Percentiles rank a stretch among this genome's conserved stretches.
These are phyloP conservation scores for Kluyveromyces wickerhamii DNA, from an alignment of 805 yeast species.

Conservation along the genomic window DNA sequence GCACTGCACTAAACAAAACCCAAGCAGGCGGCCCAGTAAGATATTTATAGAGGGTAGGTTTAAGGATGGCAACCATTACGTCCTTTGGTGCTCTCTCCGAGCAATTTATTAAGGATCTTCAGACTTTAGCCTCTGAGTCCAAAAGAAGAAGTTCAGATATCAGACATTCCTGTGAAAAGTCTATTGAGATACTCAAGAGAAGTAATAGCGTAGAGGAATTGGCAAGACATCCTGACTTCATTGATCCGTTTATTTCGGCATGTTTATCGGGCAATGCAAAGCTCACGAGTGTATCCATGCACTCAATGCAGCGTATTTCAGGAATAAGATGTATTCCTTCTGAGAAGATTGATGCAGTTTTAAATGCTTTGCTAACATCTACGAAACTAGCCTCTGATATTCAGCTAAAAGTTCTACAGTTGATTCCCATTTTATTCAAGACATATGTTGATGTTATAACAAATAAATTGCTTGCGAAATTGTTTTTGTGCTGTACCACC, in stretches of 20 bases:
- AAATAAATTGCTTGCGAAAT: constrained; percentile 47
- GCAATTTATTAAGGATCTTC: constrained; percentile 47
- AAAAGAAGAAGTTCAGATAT: constrained; percentile 66
- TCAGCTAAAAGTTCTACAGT: constrained; percentile 78
- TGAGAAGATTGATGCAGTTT: constrained; percentile 42
- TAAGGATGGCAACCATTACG: constrained; percentile 12
- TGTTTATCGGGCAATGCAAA: constrained; percentile 72
- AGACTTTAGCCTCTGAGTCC: constrained; percentile 55
- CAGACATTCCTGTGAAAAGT: constrained; percentile 47
- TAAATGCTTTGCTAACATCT: constrained; percentile 66
- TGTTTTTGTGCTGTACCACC: constrained; percentile 58
- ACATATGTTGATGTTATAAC: constrained; percentile 48
- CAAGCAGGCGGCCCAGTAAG: too few species aligned
- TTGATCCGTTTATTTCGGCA: constrained; percentile 62
- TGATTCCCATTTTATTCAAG: constrained; percentile 67
- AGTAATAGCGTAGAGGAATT: constrained; percentile 29
- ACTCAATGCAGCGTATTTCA: constrained; percentile 58
- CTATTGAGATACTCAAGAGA: constrained; percentile 39
- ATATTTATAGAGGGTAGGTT: too few species aligned
- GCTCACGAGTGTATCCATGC: constrained; percentile 62
- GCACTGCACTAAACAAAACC: too few species aligned
- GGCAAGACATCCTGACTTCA: constrained; percentile 43
- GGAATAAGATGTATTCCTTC: constrained; percentile 46
- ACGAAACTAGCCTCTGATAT: constrained; percentile 71
- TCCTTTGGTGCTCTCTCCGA: constrained; percentile 18